Evolutionary conservation across 2,329 filamentous ascomycete species (phyloP), one percentile per base, ranked within the genome.

Genomic region (Ceratocystis variospora): DNA sequence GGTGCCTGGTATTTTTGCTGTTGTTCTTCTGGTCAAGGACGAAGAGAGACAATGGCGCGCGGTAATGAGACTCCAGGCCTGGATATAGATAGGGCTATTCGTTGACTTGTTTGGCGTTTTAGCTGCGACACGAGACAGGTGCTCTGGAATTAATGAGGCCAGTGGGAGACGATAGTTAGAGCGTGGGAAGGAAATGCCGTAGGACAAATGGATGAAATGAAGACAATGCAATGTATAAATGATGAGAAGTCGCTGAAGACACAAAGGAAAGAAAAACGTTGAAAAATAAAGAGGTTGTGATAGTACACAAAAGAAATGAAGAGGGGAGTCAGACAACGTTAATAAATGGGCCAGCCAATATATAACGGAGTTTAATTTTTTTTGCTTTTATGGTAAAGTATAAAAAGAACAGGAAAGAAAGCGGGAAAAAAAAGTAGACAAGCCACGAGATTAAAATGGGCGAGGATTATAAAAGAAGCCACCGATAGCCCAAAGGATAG

Each of bases 361-460:
- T 50, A 63, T 41, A 55, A 33, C 22, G 50, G 55, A 31, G 17
- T 25, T 55, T 19, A 2, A 7, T 10, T 10, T 59, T 59, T 57
- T 31, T 31, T 31, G 22, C 1, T 45, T 28, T 45, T 62, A n/a
- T 61, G 55, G 10, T 15, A 8, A 28, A 28, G 37, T 28, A 62
- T 45, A 63, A 63, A 62, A 66, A 31, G 48, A 66, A 66, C n/a
- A 66, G n/a, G 17, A 25, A 63, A 19, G 17, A 57, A 55, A 10
- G 33, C 2, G 25, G 53, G 46, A 28, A n/a, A 62, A 45, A 41
- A 44, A 37, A 28, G 10, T 6, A 41, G 25, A 7, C 33, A 46
- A 12, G 25, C 19, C 22, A 45, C 3, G 12, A 45, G 19, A 53
- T 53, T 62, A 59, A 37, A 37, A 59, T 33, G 53, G 22, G 7